These are phyloP conservation scores for Ogataea methylovora DNA, from an alignment of 805 yeast genomes.

Conservation along the genomic window DNA sequence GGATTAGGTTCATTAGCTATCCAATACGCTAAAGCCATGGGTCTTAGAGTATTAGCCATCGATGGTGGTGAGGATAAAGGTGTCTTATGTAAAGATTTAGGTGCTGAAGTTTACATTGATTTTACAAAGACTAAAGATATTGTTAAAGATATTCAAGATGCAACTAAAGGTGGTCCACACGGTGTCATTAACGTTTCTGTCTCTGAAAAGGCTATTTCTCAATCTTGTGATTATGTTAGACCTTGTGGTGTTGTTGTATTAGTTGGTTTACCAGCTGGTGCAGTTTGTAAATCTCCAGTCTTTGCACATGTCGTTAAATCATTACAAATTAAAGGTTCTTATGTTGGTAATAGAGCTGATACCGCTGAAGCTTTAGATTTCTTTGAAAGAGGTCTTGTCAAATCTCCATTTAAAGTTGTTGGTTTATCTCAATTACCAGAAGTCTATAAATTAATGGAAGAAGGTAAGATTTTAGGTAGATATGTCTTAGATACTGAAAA, in stretches of 20 bases:
- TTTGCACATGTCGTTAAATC: slow-evolving; percentile 70
- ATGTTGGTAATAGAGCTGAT: slow-evolving; percentile 87
- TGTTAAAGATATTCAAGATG: slow-evolving; percentile 30
- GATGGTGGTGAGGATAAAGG: slow-evolving; percentile 71
- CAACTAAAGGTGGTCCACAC: slow-evolving; percentile 50
- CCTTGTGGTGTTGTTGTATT: slow-evolving; percentile 53
- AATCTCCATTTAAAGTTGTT: slow-evolving; percentile 62
- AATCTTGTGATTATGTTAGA: slow-evolving; percentile 53
- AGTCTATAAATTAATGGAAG: slow-evolving; percentile 71
- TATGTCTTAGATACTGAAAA: slow-evolving; percentile 75
- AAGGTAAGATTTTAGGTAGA: slow-evolving; percentile 83
- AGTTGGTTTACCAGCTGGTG: slow-evolving; percentile 75
- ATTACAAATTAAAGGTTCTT: slow-evolving; percentile 68
- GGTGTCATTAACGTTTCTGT: slow-evolving; percentile 63
- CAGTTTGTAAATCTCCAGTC: slow-evolving; percentile 61
- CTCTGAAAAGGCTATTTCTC: slow-evolving; percentile 41
- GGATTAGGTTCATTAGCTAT: slow-evolving; percentile 73
- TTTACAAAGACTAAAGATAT: slow-evolving; percentile 37
- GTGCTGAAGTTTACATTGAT: slow-evolving; percentile 60
- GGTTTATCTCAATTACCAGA: slow-evolving; percentile 64
- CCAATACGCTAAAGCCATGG: slow-evolving; percentile 74
- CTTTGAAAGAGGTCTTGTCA: slow-evolving; percentile 58
- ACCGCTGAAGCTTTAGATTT: slow-evolving; percentile 71
- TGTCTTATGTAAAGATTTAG: slow-evolving; percentile 42
- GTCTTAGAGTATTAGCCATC: slow-evolving; percentile 60